phyloP scores from a whole-genome alignment of 2,329 filamentous ascomycete species.

The Paraphaeosphaeria minitans region DNA sequence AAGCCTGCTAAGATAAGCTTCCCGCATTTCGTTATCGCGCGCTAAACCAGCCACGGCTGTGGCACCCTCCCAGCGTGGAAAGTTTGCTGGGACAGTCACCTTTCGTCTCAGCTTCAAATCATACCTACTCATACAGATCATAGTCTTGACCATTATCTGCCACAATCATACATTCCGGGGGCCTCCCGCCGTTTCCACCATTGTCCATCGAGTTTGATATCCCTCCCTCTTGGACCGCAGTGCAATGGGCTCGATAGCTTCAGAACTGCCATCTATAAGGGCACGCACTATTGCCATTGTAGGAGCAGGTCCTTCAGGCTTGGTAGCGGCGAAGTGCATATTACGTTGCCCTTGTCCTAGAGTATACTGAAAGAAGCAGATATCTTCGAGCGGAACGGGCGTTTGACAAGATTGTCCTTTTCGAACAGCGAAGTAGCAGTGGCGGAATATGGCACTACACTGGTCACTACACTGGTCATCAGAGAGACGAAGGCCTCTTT shows the following conservation, averaged over 20 bases:
- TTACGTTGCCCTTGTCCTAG: background rate
- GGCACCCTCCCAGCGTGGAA: conserved; percentile 1
- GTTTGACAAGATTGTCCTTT: conserved; percentile 75
- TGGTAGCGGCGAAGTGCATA: conserved; percentile 72
- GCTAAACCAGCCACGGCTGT: conserved; percentile 5
- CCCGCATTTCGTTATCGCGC: conserved; percentile 1
- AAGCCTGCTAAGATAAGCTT: too few relatives aligned
- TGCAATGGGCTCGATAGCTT: conserved; percentile 12
- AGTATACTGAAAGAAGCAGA: conserved; percentile 40
- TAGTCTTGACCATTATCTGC: background rate
- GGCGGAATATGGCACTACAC: conserved; percentile 90
- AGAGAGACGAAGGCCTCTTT: conserved; percentile 53
- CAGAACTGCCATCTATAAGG: conserved; percentile 28
- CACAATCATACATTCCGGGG: too few relatives aligned
- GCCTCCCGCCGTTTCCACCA: too few relatives aligned
- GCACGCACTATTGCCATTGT: conserved; percentile 74
- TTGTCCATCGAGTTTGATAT: background rate
- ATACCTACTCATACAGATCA: background rate
- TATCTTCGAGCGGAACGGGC: conserved; percentile 74
- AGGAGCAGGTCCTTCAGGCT: conserved; percentile 79
- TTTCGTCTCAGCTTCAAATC: background rate
- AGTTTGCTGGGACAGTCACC: background rate
- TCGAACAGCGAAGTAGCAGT: conserved; percentile 76
- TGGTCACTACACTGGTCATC: conserved; percentile 67
- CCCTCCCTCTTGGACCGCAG: background rate